Percentiles rank a stretch among this genome's conserved stretches.
Evolutionary conservation across 352 stramenopile species (phyloP).

Genomic region (Pythium apleroticum): DNA sequence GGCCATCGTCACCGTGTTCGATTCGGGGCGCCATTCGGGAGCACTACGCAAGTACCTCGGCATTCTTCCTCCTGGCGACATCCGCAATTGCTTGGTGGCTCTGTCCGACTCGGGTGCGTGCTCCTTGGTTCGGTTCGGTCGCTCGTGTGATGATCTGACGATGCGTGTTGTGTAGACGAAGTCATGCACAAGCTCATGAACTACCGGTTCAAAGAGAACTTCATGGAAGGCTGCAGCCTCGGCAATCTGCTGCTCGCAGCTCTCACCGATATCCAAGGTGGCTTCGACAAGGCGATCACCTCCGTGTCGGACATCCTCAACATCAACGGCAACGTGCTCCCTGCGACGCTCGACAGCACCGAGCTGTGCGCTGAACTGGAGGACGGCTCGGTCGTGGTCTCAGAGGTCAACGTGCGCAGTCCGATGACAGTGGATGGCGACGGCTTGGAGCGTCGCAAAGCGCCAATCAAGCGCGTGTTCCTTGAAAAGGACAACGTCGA

Average conservation of each 20-base stretch:
- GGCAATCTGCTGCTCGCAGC: conserved; percentile 79
- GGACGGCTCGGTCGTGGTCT: conserved; percentile 71
- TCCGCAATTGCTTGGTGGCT: conserved; percentile 85
- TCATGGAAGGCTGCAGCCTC: conserved; percentile 85
- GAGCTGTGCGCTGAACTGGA: conserved; percentile 78
- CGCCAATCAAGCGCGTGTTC: conserved; percentile 80
- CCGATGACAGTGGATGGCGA: conserved; percentile 40
- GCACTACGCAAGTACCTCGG: conserved; percentile 80
- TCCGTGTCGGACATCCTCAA: conserved; percentile 87
- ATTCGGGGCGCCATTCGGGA: conserved; percentile 81
- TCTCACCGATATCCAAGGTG: conserved; percentile 77
- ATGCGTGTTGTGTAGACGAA: conserved; percentile 43
- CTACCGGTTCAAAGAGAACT: conserved; percentile 86
- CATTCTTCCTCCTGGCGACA: conserved; percentile 81
- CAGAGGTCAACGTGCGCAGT: conserved; percentile 81
- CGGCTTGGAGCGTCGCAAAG: conserved; percentile 47
- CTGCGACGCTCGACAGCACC: conserved; percentile 81
- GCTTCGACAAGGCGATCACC: conserved; percentile 80
- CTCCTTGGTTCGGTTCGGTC: not conserved
- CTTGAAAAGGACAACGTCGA: conserved; percentile 71
- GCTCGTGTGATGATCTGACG: not conserved
- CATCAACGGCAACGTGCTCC: conserved; percentile 75
- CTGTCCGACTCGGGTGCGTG: conserved; percentile 74
- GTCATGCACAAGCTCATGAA: conserved; percentile 89
- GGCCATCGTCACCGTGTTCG: conserved; percentile 86